Base-by-base conservation (phyloP, 1,139 yeast genomes). In the Debaryomyces robertsiae region DNA sequence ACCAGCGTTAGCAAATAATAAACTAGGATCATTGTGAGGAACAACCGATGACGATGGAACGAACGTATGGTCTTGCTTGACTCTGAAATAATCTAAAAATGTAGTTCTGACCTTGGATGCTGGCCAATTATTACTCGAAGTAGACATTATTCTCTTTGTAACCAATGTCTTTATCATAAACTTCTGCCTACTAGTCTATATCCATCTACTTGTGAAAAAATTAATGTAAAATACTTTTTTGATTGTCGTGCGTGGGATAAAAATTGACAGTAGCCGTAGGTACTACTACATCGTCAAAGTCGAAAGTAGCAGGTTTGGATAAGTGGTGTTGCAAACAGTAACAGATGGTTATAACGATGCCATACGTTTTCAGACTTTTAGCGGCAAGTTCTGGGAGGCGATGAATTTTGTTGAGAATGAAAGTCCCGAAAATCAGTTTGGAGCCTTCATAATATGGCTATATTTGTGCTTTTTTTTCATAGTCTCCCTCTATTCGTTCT, bases 11-110 rank as follows among this genome's bases (percentile, higher is more conserved):
- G 98, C 95, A 60, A 93, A 91, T 49, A 93, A 73, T 50, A 91
- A 77, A 13, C 98, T 91, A 41, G 98, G 98, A 63, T 93, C 99
- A 67, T 93, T 96, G 63, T 85, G 95, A 42, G 99, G 99, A 45
- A 93, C 84, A 28, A 93, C 98, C 1, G 97, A 88, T 3, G 98
- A 90, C 1, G 95, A 85, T 25, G 96, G 90, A 40, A 93, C 93
- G 63, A 76, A 90, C 2, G 81, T 81, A 64, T 93, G 99, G 17
- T 73, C 74, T 37, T 73, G 69, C 38, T 75, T 73, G 34, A 69
- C 60, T 55, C 80, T 77, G 70, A 93, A 93, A 60, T 70, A 93
- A 49, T 90, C 85, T 57, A 93, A 73, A 63, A 88, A 93, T 34
- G 98, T 87, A 49, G 77, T 67, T 69, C 99, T 88, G 55, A 93